Conservation (phyloP, 2,329 filamentous ascomycete genomes). For the Teratosphaeria viscida region DNA sequence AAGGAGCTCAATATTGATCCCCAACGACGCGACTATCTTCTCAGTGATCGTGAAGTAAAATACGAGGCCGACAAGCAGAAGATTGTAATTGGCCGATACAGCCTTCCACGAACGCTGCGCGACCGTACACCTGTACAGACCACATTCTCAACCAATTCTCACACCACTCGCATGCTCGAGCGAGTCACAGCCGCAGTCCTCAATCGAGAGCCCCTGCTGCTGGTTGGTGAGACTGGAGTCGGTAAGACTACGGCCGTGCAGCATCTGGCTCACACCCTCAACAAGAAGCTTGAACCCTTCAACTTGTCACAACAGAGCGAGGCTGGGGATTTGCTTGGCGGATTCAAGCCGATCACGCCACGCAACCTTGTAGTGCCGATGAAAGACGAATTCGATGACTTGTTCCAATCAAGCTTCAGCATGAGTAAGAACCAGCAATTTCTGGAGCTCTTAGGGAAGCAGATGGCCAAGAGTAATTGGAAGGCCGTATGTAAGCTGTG, state of each 20-base stretch:
- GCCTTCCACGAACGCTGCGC: conserved; percentile 9
- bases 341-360: conserved; percentile 91
- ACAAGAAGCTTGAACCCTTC: conserved; percentile 80
- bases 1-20: conserved; percentile 80
- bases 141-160: conserved; percentile 79
- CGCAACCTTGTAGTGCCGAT: conserved; percentile 78
- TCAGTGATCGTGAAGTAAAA: conserved; percentile 60
- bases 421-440: conserved; percentile 80
- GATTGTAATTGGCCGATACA: conserved; percentile 22
- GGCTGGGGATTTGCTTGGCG: conserved; percentile 86
- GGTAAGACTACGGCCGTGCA: conserved; percentile 96
- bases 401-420: conserved; percentile 83
- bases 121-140: conserved; percentile 27
- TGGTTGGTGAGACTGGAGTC: conserved; percentile 98
- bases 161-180: conserved; percentile 76
- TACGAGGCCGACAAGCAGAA: conserved; percentile 41
- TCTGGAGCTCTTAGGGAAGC: conserved; percentile 68
- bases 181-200: conserved; percentile 76
- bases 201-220: conserved; percentile 74
- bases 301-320: conserved; percentile 98
- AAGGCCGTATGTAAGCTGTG: conserved; percentile 73
- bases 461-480: conserved; percentile 76
- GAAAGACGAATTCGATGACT: conserved; percentile 84
- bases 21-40: conserved; percentile 67
- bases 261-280: conserved; percentile 73